A percentile compares a stretch with the other conserved stretches of the same genome.
These are phyloP conservation scores for Cucurbita ficifolia DNA, from an alignment of 306 rosid species.

Conservation along the genomic window DNA sequence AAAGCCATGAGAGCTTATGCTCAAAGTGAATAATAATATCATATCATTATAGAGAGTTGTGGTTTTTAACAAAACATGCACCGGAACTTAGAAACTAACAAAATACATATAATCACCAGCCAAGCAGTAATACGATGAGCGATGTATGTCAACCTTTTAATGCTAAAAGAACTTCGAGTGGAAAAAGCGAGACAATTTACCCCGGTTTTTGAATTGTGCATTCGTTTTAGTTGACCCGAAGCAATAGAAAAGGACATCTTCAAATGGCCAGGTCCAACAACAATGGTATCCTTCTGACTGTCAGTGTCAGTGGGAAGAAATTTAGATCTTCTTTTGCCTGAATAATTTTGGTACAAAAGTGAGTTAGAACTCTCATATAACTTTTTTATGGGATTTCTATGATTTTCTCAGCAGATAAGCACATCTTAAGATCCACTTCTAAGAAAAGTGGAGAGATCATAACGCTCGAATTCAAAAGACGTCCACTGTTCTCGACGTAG, in stretches of 20 bases:
- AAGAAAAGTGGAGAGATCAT: not conserved
- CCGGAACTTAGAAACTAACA: not conserved
- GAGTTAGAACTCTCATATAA: not conserved
- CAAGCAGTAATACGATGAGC: not conserved
- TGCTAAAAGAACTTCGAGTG: not conserved
- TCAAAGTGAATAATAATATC: no score
- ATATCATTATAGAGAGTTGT: no score
- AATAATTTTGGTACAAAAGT: conserved; percentile 15
- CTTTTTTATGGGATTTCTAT: not conserved
- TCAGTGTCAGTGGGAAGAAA: conserved; percentile 7
- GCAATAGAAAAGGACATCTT: conserved; percentile 63
- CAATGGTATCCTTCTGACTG: conserved; percentile 24
- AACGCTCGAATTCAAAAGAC: not conserved
- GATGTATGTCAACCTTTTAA: not conserved
- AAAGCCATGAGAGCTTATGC: no score
- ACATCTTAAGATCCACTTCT: not conserved
- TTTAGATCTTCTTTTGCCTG: conserved; percentile 24
- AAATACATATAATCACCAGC: not conserved
- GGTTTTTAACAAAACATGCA: not conserved
- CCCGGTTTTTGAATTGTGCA: conserved; percentile 48
- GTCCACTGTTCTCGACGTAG: not conserved
- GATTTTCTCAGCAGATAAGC: not conserved
- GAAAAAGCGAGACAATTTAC: conserved; percentile 34
- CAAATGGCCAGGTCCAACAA: conserved; percentile 62
- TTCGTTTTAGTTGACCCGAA: conserved; percentile 68